These are phyloP conservation scores for Pythium dissotocum DNA, from an alignment of 352 stramenopile genomes.

Conservation along the genomic window DNA sequence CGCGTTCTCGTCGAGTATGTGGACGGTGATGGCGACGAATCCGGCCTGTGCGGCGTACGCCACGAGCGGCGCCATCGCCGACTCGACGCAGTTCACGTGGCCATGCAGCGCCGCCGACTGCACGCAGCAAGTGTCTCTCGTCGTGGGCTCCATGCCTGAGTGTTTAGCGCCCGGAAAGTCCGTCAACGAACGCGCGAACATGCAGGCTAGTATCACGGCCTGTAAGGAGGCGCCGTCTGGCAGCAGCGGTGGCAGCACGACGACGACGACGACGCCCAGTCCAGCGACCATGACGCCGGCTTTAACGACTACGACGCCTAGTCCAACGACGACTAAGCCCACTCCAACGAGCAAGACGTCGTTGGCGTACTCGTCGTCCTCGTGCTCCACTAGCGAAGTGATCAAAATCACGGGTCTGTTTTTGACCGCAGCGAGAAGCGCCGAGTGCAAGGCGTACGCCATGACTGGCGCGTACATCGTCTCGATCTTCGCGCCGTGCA, in stretches of 20 bases:
- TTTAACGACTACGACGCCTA: background rate
- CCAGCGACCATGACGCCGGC: no score
- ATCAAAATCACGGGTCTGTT: background rate
- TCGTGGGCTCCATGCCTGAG: background rate
- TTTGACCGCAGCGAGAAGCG: background rate
- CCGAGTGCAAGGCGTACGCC: background rate
- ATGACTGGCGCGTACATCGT: background rate
- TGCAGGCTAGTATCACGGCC: background rate
- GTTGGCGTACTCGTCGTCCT: background rate
- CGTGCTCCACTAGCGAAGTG: background rate
- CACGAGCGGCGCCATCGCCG: no score
- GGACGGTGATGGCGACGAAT: no score
- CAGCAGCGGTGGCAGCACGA: background rate
- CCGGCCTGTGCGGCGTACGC: no score
- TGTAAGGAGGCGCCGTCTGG: background rate
- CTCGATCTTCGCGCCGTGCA: slow-evolving; percentile 7
- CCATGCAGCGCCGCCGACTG: background rate
- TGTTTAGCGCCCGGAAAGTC: background rate
- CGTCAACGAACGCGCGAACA: background rate
- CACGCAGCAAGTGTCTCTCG: background rate
- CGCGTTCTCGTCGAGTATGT: no score
- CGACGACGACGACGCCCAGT: background rate
- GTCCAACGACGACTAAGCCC: background rate
- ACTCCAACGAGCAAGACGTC: background rate
- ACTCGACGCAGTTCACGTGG: background rate